These are phyloP conservation scores for Lactifluus subvellereus DNA, from an alignment of 768 basidiomycete genomes.

Conservation along the genomic window DNA sequence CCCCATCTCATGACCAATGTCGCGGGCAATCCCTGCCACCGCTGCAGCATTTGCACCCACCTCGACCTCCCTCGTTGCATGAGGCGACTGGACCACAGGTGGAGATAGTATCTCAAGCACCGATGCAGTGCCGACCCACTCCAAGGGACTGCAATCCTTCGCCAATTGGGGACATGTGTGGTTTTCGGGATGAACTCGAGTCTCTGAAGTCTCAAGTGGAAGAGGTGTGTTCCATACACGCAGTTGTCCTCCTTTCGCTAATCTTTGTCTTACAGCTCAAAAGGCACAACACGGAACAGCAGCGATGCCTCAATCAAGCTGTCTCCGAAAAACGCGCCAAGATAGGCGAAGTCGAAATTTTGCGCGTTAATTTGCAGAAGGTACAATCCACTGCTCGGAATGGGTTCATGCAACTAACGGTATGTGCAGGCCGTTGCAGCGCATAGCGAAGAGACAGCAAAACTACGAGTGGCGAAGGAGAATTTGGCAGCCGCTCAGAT, in stretches of 20 bases:
- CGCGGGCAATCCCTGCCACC: background rate
- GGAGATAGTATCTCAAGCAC: background rate
- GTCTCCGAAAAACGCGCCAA: slow-evolving; percentile 22
- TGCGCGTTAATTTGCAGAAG: slow-evolving; percentile 22
- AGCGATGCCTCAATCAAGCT: slow-evolving; percentile 17
- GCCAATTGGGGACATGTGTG: background rate
- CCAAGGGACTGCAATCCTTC: background rate
- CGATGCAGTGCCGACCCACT: background rate
- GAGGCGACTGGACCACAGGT: background rate
- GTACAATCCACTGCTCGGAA: background rate
- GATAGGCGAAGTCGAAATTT: slow-evolving; percentile 23
- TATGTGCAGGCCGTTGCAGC: background rate
- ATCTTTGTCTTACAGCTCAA: slow-evolving; percentile 6
- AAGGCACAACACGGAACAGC: slow-evolving; percentile 11
- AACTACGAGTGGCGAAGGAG: slow-evolving; percentile 20
- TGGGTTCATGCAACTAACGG: background rate
- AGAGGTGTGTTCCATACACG: background rate
- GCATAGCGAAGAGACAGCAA: slow-evolving; percentile 17
- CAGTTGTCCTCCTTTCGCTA: background rate
- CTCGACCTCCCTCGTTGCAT: background rate
- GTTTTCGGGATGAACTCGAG: background rate
- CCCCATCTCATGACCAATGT: background rate
- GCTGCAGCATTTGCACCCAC: background rate
- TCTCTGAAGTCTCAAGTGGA: slow-evolving; percentile 9
- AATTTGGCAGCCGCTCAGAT: slow-evolving; percentile 17